Conservation (phyloP, 1,284 basidiomycete genomes). For the Tilletiaria anomala region DNA sequence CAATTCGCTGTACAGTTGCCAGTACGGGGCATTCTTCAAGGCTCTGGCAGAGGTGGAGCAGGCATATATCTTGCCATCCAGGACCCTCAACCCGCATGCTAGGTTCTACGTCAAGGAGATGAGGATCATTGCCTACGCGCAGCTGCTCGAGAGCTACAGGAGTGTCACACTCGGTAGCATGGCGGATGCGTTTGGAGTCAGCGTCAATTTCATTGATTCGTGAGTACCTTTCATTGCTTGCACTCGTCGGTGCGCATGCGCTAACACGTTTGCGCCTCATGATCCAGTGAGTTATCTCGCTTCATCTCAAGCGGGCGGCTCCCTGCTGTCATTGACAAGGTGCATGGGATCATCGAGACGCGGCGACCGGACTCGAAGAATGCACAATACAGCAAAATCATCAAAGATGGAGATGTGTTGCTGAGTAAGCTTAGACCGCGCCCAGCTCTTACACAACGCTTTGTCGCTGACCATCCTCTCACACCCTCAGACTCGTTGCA, state of each 20-base stretch:
- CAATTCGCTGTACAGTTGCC: slow-evolving; percentile 66
- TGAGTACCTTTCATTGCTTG: no score
- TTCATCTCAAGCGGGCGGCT: slow-evolving; percentile 85
- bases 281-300: slow-evolving; percentile 63
- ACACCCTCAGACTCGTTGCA: slow-evolving; percentile 27
- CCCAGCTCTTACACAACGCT: not conserved
- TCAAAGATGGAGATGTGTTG: slow-evolving; percentile 75
- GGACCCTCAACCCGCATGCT: slow-evolving; percentile 69
- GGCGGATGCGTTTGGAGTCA: slow-evolving; percentile 75
- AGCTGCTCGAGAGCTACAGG: slow-evolving; percentile 79
- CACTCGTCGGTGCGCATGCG: no score
- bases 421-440: slow-evolving; percentile 44
- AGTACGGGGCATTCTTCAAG: slow-evolving; percentile 85
- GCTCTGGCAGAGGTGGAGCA: slow-evolving; percentile 80
- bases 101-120: slow-evolving; percentile 88
- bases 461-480: not conserved
- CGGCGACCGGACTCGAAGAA: slow-evolving; percentile 69
- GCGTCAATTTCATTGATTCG: slow-evolving; percentile 77
- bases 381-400: slow-evolving; percentile 75
- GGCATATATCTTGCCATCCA: slow-evolving; percentile 68
- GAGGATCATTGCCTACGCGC: slow-evolving; percentile 85
- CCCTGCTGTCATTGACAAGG: slow-evolving; percentile 85
- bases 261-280: no score
- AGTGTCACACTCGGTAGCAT: slow-evolving; percentile 79
- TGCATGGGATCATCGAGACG: slow-evolving; percentile 83